Evolutionary conservation across 2,329 filamentous ascomycete genomes (phyloP), one percentile per base, ranked within the genome.

Genomic region (Pestalotiopsis sp.): DNA sequence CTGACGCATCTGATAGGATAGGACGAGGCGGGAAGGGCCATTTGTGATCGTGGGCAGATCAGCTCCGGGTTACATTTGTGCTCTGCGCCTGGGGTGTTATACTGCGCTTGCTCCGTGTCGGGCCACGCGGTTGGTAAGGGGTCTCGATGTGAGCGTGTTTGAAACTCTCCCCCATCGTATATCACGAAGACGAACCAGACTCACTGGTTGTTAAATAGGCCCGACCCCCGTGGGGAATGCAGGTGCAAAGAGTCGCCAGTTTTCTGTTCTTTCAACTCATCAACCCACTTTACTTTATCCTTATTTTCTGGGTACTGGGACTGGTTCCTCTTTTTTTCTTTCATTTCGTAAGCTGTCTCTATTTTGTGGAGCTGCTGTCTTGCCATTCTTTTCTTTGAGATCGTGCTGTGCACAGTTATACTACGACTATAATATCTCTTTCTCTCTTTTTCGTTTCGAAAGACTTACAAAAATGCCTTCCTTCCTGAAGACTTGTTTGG

Each of bases 381-480:
- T 41, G 17, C 23, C 49, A n/a, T 45, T 52, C 49, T 63, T 25
- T 23, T 67, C 25, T 38, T 36, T 67, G 41, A 17, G 31, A 36
- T 63, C 38, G 68, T 67, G 68, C 68, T 64, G 66, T 60, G 45
- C 68, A 66, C 66, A 20, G 52, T 45, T 66, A 20, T 67, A 52
- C 14, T 49, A 41, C 63, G 13, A 38, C 27, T n/a, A 27, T 6
- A 56, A 61, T 36, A 36, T 36, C 31, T 36, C 31, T 23, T 23
- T 58, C 56, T 9, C 58, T 9, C 52, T 23, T 62, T 25, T 57
- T 45, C 49, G 11, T 66, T 41, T 41, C 3, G n/a, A 56, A 25
- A 39, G 17, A 39, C 14, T 58, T 20, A n/a, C 23, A 25, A 64
- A 68, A 61, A 76, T 76, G 74, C 64, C 68, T 70, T 71, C 72